Conservation (phyloP, 2,329 filamentous ascomycete genomes). For the Colletotrichum musae region DNA sequence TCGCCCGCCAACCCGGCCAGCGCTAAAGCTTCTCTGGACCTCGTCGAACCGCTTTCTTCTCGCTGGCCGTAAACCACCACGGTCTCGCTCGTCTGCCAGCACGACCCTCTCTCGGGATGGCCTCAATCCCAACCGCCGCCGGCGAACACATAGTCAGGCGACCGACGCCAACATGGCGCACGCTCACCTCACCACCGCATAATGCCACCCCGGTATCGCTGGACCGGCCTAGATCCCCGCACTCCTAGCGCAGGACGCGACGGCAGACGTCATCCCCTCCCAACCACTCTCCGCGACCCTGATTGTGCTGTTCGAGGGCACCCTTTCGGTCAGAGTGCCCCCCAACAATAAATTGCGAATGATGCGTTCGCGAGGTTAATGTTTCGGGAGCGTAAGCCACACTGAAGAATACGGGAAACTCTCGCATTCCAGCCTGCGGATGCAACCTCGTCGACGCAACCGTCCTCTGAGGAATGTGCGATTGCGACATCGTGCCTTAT, state of each 20-base stretch:
- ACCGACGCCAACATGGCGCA: neutral
- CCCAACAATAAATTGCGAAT: constrained; percentile 1
- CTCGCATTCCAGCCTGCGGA: neutral
- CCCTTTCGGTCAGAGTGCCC: constrained; percentile 8
- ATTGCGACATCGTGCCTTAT: constrained; percentile 30
- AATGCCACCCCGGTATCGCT: constrained; percentile 8
- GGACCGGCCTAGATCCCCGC: constrained; percentile 16
- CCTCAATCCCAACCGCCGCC: constrained; percentile 6
- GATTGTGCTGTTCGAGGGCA: constrained; percentile 24
- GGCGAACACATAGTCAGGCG: constrained; percentile 10
- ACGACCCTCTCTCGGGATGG: constrained; percentile 7
- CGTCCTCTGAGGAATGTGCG: constrained; percentile 18
- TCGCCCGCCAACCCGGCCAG: constrained; percentile 23
- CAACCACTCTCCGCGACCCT: constrained; percentile 25
- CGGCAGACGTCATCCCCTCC: constrained; percentile 30
- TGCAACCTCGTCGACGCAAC: constrained; percentile 12
- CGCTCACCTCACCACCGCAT: neutral
- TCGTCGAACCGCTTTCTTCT: constrained; percentile 1
- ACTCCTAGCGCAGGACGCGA: constrained; percentile 17
- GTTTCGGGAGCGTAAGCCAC: constrained; percentile 23
- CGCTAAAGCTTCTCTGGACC: constrained; percentile 37
- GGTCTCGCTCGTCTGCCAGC: neutral
- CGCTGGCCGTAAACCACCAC: neutral
- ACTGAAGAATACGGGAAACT: neutral
- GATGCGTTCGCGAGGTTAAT: neutral